These are phyloP conservation scores for Schoenoplectus tabernaemontani DNA, from an alignment of 202 grass and related monocot species.

Conservation along the genomic window DNA sequence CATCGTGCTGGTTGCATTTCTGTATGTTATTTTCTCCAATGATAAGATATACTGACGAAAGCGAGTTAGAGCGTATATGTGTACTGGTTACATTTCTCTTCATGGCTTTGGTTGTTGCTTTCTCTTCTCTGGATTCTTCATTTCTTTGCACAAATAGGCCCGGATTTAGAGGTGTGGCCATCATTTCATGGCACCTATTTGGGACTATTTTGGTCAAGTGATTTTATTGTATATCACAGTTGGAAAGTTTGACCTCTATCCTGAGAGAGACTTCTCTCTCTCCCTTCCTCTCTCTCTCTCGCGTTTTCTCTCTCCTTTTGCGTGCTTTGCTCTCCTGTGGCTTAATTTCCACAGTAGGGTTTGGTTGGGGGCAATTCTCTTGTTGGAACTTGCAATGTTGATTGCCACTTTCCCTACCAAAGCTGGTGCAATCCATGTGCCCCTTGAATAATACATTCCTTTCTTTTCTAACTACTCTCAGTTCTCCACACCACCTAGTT, in stretches of 20 bases:
- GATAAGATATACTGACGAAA: constrained; percentile 2
- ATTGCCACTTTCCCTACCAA: constrained; percentile 23
- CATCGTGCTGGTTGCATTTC: background rate
- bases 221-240: constrained; percentile 6
- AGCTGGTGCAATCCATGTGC: constrained; percentile 27
- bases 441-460: constrained; percentile 19
- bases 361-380: constrained; percentile 4
- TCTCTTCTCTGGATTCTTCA: background rate
- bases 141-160: background rate
- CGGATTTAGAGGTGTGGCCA: constrained; percentile 1
- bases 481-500: background rate
- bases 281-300: background rate
- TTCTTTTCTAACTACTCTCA: constrained; percentile 10
- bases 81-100: too few relatives aligned
- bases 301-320: background rate
- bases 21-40: constrained; percentile 1
- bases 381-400: constrained; percentile 25
- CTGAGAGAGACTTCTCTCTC: background rate
- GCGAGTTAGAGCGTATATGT: background rate
- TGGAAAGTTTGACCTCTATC: constrained; percentile 15
- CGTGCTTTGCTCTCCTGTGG: constrained; percentile 4
- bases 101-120: background rate
- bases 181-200: constrained; percentile 15
- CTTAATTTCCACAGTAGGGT: constrained; percentile 21
- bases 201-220: constrained; percentile 18